Percentiles rank a stretch among this genome's conserved stretches.
phyloP scores from a whole-genome alignment of 768 basidiomycete genomes.

The Boletus huronensis region DNA sequence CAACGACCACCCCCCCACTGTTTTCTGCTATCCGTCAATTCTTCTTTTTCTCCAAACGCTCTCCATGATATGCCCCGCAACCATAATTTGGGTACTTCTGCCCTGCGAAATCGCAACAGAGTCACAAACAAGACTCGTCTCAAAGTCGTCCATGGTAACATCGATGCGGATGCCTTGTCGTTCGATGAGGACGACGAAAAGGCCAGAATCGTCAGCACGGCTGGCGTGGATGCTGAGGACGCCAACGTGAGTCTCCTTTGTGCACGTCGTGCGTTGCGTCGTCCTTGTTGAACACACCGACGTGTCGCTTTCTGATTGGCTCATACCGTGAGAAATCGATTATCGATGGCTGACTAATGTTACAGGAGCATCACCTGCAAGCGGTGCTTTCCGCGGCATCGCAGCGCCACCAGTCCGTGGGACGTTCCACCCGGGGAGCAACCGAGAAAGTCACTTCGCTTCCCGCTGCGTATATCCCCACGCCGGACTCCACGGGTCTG shows the following conservation, averaged over 20 bases:
- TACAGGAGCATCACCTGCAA: conserved; percentile 56
- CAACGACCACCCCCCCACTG: conserved; percentile 36
- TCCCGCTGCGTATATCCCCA: conserved; percentile 80
- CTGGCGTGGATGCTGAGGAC: conserved; percentile 90
- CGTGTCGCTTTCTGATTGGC: conserved; percentile 50
- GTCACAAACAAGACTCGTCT: conserved; percentile 92
- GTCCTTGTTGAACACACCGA: conserved; percentile 40
- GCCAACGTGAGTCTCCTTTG: conserved; percentile 73
- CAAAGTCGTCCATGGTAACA: conserved; percentile 75
- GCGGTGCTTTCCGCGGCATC: conserved; percentile 55
- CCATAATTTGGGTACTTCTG: conserved; percentile 70
- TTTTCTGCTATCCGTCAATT: conserved; percentile 37
- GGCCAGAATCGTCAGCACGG: conserved; percentile 74
- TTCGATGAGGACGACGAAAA: conserved; percentile 87
- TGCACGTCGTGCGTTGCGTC: conserved; percentile 34
- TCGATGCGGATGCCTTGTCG: conserved; percentile 76
- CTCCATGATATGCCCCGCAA: conserved; percentile 89
- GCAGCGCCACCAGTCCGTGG: conserved; percentile 40
- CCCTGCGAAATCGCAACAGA: conserved; percentile 83
- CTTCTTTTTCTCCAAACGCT: conserved; percentile 34
- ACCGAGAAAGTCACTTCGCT: conserved; percentile 33
- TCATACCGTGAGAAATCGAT: conserved; percentile 39
- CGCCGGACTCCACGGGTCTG: conserved; percentile 82
- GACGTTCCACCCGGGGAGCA: conserved; percentile 36
- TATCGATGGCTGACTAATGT: conserved; percentile 55